These are phyloP conservation scores for Macrolepiota dolichaula DNA, from an alignment of 768 basidiomycete genomes.

Conservation along the genomic window DNA sequence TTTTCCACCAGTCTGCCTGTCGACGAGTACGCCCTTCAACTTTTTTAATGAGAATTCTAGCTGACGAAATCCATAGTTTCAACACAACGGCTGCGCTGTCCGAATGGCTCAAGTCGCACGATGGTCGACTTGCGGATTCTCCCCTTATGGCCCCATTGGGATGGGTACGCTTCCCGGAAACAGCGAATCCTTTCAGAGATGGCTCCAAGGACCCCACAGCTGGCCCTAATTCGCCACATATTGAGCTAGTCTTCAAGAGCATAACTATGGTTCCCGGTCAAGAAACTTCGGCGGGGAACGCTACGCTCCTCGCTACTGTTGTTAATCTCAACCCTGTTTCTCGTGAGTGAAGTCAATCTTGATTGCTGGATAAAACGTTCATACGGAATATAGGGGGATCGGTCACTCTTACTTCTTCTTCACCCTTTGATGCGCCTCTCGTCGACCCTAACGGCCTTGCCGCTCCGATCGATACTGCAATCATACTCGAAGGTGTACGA, in stretches of 20 bases:
- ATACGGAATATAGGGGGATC: conserved; percentile 13
- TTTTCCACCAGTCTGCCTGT: not conserved
- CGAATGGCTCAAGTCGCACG: not conserved
- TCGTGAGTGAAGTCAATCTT: not conserved
- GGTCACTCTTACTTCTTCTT: not conserved
- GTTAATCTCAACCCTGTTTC: not conserved
- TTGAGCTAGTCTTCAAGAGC: not conserved
- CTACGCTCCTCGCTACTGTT: not conserved
- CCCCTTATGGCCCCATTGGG: not conserved
- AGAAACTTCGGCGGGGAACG: not conserved
- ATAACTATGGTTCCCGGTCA: not conserved
- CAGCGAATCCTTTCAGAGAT: not conserved
- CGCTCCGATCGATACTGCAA: conserved; percentile 2
- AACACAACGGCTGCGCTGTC: not conserved
- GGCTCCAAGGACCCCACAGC: not conserved
- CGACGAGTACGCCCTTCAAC: not conserved
- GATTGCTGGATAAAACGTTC: not conserved
- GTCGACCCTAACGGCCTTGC: conserved; percentile 8
- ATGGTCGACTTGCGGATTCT: too few relatives aligned
- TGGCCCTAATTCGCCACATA: not conserved
- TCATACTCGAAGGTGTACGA: not conserved
- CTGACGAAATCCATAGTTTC: not conserved
- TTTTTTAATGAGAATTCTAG: not conserved
- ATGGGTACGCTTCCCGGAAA: not conserved
- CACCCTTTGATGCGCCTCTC: conserved; percentile 17